These are phyloP conservation scores for Chamaecrista fasciculata DNA, from an alignment of 306 rosid genomes.

Conservation along the genomic window DNA sequence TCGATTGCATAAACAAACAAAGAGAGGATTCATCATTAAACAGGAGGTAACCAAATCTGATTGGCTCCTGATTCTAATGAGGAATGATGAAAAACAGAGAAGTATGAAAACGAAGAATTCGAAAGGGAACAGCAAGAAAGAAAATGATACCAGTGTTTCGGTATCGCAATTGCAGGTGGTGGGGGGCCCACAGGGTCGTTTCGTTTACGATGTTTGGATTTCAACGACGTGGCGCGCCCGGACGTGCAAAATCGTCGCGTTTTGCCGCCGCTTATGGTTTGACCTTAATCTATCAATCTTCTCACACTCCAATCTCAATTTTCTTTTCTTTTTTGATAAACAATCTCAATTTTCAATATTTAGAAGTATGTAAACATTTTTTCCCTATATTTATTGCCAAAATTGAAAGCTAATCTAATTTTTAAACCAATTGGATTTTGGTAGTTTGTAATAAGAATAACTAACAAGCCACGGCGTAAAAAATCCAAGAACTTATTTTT, in stretches of 20 bases:
- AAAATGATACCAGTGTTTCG: neutral
- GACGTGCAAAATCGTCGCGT: neutral
- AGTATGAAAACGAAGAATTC: neutral
- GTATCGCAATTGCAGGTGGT: neutral
- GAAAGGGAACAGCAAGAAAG: neutral
- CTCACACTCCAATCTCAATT: neutral
- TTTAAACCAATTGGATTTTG: too few relatives aligned
- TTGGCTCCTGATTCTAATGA: neutral
- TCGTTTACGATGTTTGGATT: neutral
- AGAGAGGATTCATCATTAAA: neutral
- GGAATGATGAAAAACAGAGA: neutral
- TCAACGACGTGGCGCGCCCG: slow-evolving; percentile 2
- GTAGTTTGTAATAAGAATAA: too few relatives aligned
- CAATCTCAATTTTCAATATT: neutral
- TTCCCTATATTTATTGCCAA: neutral
- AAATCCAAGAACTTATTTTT: too few relatives aligned
- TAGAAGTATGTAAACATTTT: neutral
- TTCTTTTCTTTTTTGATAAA: too few relatives aligned
- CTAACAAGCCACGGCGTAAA: too few relatives aligned
- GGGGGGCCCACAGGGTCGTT: neutral
- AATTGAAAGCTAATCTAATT: neutral
- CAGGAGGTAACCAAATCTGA: neutral
- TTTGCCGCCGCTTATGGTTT: neutral
- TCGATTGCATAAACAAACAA: neutral
- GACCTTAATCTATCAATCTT: too few relatives aligned